These are phyloP conservation scores for Colletotrichum euphorbiae DNA, from an alignment of 2,329 filamentous ascomycete species.

Conservation along the genomic window DNA sequence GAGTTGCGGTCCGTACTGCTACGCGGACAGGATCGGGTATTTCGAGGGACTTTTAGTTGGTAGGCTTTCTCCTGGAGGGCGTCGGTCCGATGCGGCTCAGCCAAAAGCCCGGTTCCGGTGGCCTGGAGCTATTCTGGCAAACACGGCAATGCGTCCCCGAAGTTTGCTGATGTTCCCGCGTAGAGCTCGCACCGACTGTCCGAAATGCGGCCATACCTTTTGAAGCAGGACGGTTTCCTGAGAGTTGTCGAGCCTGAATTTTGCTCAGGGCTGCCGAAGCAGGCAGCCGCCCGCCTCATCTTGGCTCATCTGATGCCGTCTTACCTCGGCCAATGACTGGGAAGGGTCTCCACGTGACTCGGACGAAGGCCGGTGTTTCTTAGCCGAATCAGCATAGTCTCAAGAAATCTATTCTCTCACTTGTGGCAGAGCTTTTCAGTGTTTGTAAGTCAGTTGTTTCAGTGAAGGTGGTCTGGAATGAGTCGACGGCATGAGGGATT, in stretches of 20 bases:
- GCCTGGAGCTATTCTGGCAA: slow-evolving; percentile 12
- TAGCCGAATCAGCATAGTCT: slow-evolving; percentile 30
- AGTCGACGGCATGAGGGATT: not conserved
- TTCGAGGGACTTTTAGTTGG: not conserved
- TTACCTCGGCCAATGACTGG: not conserved
- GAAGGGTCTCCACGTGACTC: slow-evolving; percentile 19
- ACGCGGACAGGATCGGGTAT: slow-evolving; percentile 8
- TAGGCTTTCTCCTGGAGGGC: not conserved
- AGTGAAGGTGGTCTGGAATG: not conserved
- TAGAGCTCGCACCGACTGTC: not conserved
- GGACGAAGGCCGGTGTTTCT: slow-evolving; percentile 1
- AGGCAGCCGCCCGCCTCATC: not conserved
- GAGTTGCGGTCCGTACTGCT: slow-evolving; percentile 30
- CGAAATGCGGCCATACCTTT: not conserved
- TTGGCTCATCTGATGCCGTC: not conserved
- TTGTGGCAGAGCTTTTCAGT: not conserved
- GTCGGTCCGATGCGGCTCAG: slow-evolving; percentile 2
- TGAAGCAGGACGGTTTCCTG: not conserved
- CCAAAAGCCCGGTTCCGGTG: slow-evolving; percentile 11
- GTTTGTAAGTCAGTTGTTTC: not conserved
- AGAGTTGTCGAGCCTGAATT: not conserved
- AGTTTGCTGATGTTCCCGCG: slow-evolving; percentile 26
- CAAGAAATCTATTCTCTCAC: not conserved
- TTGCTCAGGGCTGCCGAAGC: not conserved
- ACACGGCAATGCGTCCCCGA: not conserved